phyloP scores from a whole-genome alignment of 2,329 filamentous ascomycete genomes.

The Lecanicillium sp. region DNA sequence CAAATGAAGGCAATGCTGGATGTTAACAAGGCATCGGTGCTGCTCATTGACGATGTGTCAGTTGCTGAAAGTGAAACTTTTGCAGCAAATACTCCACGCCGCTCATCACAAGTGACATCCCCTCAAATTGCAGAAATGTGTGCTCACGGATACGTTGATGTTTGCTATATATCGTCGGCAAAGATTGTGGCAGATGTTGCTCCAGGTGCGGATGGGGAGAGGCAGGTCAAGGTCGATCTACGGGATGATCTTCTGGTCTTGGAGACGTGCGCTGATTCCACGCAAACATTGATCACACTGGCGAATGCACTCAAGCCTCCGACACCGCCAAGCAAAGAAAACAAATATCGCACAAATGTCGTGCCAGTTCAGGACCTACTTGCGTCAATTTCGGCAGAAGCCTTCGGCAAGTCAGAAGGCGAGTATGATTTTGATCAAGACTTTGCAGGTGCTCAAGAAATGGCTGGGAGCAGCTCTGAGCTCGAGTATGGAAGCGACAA shows the following conservation, averaged over 20 bases:
- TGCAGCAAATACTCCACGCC: conserved; percentile 13
- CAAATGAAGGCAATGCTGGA: conserved; percentile 58
- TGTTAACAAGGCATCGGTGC: conserved; percentile 72
- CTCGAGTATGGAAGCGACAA: conserved; percentile 23
- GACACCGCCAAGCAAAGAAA: conserved; percentile 69
- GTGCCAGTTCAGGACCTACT: conserved; percentile 83
- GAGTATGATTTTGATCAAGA: conserved; percentile 58
- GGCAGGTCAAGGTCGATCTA: conserved; percentile 70
- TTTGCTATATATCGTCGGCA: conserved; percentile 81
- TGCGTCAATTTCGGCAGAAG: conserved; percentile 82
- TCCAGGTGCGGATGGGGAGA: conserved; percentile 46
- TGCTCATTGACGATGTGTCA: conserved; percentile 70
- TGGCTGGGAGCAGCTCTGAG: conserved; percentile 31
- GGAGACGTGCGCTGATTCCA: conserved; percentile 95
- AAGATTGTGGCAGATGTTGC: conserved; percentile 57
- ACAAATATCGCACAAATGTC: conserved; percentile 80
- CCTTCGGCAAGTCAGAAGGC: conserved; percentile 57
- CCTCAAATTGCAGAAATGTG: conserved; percentile 50
- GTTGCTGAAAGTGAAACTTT: conserved; percentile 12
- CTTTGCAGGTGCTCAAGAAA: conserved; percentile 47
- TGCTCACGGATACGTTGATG: conserved; percentile 69
- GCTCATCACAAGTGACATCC: conserved; percentile 29
- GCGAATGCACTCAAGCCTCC: conserved; percentile 77
- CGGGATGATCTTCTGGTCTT: conserved; percentile 81
- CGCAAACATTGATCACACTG: conserved; percentile 78